Base-by-base conservation (phyloP, 306 rosid genomes). In the Begonia fuchsioides region DNA sequence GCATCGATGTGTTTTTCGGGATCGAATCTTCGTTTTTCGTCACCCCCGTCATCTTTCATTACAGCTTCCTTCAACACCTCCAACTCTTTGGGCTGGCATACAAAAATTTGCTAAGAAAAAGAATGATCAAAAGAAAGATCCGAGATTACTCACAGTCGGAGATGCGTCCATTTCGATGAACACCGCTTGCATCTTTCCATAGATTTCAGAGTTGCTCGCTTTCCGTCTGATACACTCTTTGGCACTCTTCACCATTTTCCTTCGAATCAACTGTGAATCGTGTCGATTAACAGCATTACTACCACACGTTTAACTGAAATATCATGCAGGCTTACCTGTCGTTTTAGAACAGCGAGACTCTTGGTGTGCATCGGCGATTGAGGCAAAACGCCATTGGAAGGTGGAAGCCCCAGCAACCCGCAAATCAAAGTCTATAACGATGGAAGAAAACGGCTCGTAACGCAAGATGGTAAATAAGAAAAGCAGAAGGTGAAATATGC, bases 291-390 rank as follows among this genome's bases (percentile, higher is more conserved):
- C 32, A 15, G 17, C 3, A 44, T 26, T 26, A 26, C 35, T 5
- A 26, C 35, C 5, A 26, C 35, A 1, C 35, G 8, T 26, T 26
- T 26, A 17, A 5, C 12, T 32, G 38, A 17, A 17, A 15, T 9
- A 4, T 7, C 18, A 52, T 39, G 50, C 11, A n/a, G 12, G n/a
- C 58, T n/a, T 51, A 69, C 93, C 76, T 80, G 93, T 57, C 70
- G 76, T 51, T 75, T 75, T 61, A 88, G 93, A 72, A 81, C 76
- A 47, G 93, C 80, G 2, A 84, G 86, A 67, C 95, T 88, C 75
- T 79, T 88, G 12, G 95, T 76, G 76, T 88, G 97, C 95, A 88
- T 79, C 41, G 95, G 97, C 32, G 97, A 84, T 63, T 88, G 97
- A 43, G 95, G 97, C 15, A 88, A 74, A 54, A 90, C 97, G 48